phyloP scores from a whole-genome alignment of 2,329 filamentous ascomycete species.

The Onygenales sp. region DNA sequence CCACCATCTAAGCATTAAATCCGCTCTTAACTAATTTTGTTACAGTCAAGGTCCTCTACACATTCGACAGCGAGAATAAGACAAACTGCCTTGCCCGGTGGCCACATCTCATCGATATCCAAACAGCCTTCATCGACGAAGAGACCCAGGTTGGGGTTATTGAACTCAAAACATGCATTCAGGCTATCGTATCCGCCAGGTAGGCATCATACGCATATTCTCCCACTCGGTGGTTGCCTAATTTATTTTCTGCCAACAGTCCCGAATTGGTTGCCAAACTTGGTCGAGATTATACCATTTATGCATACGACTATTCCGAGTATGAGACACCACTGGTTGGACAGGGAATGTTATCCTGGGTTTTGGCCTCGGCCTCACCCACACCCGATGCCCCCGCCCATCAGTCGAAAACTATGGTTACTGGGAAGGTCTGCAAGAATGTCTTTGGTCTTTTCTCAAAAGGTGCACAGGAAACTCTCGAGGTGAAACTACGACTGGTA shows the following conservation, averaged over 20 bases:
- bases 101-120: constrained; percentile 68
- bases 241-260: constrained; percentile 38
- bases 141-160: constrained; percentile 73
- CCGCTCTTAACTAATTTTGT: neutral
- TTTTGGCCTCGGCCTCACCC: constrained; percentile 53
- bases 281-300: constrained; percentile 84
- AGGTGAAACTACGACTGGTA: constrained; percentile 83
- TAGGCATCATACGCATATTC: constrained; percentile 21
- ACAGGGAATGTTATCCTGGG: constrained; percentile 88
- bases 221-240: constrained; percentile 4
- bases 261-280: constrained; percentile 72
- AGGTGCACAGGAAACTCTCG: constrained; percentile 72
- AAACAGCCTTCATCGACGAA: constrained; percentile 73
- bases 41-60: constrained; percentile 91
- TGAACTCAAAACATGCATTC: constrained; percentile 76
- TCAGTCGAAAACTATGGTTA: constrained; percentile 60
- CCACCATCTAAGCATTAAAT: neutral
- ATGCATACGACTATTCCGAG: constrained; percentile 94
- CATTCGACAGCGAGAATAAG: constrained; percentile 81
- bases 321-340: constrained; percentile 87
- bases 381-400: constrained; percentile 46
- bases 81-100: constrained; percentile 83
- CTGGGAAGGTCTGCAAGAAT: constrained; percentile 83
- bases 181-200: constrained; percentile 63
- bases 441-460: constrained; percentile 73